Percentiles rank a stretch among this genome's conserved stretches.
Conservation (phyloP, 2,329 filamentous ascomycete genomes). For the Periconia sp. region DNA sequence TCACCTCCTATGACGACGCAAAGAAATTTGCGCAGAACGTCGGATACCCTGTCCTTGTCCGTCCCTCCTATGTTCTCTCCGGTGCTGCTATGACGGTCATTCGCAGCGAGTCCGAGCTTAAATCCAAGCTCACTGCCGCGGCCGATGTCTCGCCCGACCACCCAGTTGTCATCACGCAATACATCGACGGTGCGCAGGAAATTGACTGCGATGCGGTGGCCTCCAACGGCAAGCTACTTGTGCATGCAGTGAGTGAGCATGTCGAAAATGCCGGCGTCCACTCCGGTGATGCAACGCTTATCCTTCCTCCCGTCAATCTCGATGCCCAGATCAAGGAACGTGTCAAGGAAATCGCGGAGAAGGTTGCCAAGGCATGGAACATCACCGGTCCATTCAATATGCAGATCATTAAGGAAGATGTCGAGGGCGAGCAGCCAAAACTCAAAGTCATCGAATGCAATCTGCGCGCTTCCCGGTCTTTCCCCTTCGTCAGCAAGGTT, state of each 20-base stretch:
- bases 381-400: constrained; percentile 99
- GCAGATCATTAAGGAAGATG: constrained; percentile 96
- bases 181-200: constrained; percentile 95
- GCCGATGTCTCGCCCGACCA: constrained; percentile 92
- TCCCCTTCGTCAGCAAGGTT: constrained; percentile 98
- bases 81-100: constrained; percentile 99
- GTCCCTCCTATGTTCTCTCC: constrained; percentile 93
- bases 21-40: constrained; percentile 84
- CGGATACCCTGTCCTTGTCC: constrained; percentile 92
- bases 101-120: constrained; percentile 82
- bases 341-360: constrained; percentile 93
- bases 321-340: constrained; percentile 80
- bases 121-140: constrained; percentile 92
- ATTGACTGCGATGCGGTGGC: constrained; percentile 96
- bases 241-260: constrained; percentile 95
- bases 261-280: constrained; percentile 97
- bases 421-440: constrained; percentile 73
- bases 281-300: constrained; percentile 94
- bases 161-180: constrained; percentile 97
- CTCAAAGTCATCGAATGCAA: constrained; percentile 99
- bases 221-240: constrained; percentile 80
- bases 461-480: constrained; percentile 93
- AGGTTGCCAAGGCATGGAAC: constrained; percentile 95
- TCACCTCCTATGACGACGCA: constrained; percentile 88
- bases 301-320: constrained; percentile 84